Base-by-base conservation (phyloP, 352 stramenopile species). In the Phytophthora megakarya region DNA sequence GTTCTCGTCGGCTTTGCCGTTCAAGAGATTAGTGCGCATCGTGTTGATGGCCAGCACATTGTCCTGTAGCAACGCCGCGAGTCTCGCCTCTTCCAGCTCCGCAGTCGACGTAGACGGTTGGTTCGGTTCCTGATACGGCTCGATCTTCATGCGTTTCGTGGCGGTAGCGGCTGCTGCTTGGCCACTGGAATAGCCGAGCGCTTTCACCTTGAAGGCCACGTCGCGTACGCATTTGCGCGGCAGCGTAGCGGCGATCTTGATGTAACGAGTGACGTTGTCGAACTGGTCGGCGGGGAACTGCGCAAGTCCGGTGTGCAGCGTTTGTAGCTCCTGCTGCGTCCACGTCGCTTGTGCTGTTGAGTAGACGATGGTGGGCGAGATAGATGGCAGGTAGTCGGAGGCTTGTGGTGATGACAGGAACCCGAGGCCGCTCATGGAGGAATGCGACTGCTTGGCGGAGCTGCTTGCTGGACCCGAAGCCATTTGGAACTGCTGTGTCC, bases 221-320 rank as follows among this genome's bases (percentile, higher is more conserved):
- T 94, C 83, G 4, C 85, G 83, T 11, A 91, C 83, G 51, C 78
- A 88, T 54, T 91, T 94, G 15, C 63, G 72, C 8, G 83, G 83
- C 30, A 94, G 61, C 33, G 65, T 77, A 8, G 83, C 81, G 4
- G 85, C 85, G 50, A 92, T 85, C 61, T 91, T 91, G 70, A 92
- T 90, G 71, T 90, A 94, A 9, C 83, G 78, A n/a, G 85, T 94
- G 46, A 92, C 79, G 50, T 89, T 90, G 57, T 92, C 83, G 61
- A 82, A 89, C 25, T 82, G 57, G 42, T 88, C 76, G 38, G 62
- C 56, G 1, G 80, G 76, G 63, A 86, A 94, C 33, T 83, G 72
- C 0, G 61, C 54, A 46, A 94, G 72, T 6, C 78, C 83, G 28
- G 73, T 51, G 39, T 87, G 80, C 25, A 93, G 69, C 19, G 76